phyloP scores from a whole-genome alignment of 2,329 filamentous ascomycete genomes.

The Pseudohalonectria lignicola region DNA sequence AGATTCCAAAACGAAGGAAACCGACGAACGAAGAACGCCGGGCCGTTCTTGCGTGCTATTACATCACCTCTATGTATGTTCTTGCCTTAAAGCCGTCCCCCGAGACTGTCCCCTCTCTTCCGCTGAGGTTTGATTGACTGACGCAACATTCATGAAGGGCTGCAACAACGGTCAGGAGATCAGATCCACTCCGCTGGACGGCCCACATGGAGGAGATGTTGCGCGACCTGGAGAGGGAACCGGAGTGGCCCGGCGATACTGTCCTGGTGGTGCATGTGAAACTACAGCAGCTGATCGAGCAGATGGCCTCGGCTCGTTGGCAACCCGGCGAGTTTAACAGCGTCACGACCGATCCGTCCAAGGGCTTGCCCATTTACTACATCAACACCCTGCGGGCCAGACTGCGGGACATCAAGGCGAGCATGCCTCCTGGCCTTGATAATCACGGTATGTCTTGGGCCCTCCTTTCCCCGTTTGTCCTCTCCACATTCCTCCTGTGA shows the following conservation, averaged over 20 bases:
- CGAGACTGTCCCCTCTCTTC: too few relatives aligned
- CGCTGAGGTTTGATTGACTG: too few relatives aligned
- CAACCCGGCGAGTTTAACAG: slow-evolving; percentile 9
- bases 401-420: slow-evolving; percentile 12
- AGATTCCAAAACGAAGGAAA: slow-evolving; percentile 10
- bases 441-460: slow-evolving; percentile 11
- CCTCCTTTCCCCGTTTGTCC: slow-evolving; percentile 2
- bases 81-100: too few relatives aligned
- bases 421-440: slow-evolving; percentile 11
- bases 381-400: slow-evolving; percentile 13
- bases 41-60: slow-evolving; percentile 33
- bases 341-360: not conserved
- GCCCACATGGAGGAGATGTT: slow-evolving; percentile 47
- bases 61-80: slow-evolving; percentile 23
- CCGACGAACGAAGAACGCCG: slow-evolving; percentile 37
- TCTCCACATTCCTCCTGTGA: too few relatives aligned
- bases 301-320: slow-evolving; percentile 12
- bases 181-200: slow-evolving; percentile 45
- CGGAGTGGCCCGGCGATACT: slow-evolving; percentile 36
- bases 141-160: slow-evolving; percentile 15
- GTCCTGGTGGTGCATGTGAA: slow-evolving; percentile 31
- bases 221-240: slow-evolving; percentile 27
- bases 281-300: slow-evolving; percentile 27
- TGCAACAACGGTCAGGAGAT: slow-evolving; percentile 23
- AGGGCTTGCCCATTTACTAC: slow-evolving; percentile 11